These are phyloP conservation scores for Podaxis pistillaris DNA, from an alignment of 768 basidiomycete species.

Conservation along the genomic window DNA sequence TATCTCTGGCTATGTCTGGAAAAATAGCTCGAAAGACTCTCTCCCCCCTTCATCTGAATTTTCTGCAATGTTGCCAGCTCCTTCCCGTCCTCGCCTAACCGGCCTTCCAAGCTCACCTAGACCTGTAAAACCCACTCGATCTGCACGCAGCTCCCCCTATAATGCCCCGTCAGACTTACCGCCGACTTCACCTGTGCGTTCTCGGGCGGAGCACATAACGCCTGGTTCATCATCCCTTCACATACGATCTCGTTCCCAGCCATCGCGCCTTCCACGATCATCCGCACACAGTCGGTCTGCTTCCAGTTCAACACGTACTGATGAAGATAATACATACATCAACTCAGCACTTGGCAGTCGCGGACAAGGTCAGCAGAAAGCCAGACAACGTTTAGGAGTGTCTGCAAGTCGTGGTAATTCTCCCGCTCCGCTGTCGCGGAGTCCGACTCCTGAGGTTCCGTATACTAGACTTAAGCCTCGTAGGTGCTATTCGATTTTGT, in stretches of 20 bases:
- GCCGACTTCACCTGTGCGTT: not conserved
- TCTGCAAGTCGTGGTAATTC: not conserved
- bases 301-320: not conserved
- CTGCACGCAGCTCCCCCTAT: not conserved
- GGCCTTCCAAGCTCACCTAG: conserved; percentile 9
- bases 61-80: conserved; percentile 1
- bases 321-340: not conserved
- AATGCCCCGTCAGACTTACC: not conserved
- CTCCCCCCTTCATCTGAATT: not conserved
- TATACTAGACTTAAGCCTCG: not conserved
- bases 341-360: not conserved
- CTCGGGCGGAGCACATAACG: not conserved
- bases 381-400: not conserved
- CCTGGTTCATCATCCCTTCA: not conserved
- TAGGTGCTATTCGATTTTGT: not conserved
- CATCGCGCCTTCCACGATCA: not conserved
- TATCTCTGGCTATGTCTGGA: not conserved
- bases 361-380: not conserved
- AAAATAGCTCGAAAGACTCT: not conserved
- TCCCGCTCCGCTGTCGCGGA: not conserved
- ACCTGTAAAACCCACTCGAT: not conserved
- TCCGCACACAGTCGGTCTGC: not conserved
- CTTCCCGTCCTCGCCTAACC: not conserved
- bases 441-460: not conserved
- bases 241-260: conserved; percentile 7